These are phyloP conservation scores for Gentiana macrophylla DNA, from an alignment of 257 asterid genomes.

Conservation along the genomic window DNA sequence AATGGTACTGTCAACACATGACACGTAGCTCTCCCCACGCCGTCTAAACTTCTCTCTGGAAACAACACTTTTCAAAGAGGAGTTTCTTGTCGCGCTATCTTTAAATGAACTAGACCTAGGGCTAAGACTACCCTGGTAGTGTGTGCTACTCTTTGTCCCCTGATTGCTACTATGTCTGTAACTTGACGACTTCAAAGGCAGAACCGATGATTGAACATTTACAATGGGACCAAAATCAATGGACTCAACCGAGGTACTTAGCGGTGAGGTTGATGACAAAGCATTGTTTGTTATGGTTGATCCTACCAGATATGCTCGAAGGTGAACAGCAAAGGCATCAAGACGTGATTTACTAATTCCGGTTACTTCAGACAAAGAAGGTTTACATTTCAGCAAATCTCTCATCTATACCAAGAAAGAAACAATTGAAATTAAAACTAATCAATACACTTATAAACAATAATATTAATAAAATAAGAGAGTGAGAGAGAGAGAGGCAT, in stretches of 20 bases:
- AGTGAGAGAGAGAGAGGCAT: background rate
- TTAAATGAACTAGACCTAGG: conserved; percentile 54
- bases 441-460: conserved; percentile 7
- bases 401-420: conserved; percentile 44
- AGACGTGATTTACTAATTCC: conserved; percentile 81
- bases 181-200: conserved; percentile 33
- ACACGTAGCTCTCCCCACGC: conserved; percentile 32
- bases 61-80: conserved; percentile 32
- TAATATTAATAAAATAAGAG: too few relatives aligned
- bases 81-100: conserved; percentile 44
- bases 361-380: conserved; percentile 68
- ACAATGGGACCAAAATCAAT: conserved; percentile 13
- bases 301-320: conserved; percentile 72
- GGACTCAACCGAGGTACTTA: conserved; percentile 26
- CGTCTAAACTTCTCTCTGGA: conserved; percentile 43
- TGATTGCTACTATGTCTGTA: conserved; percentile 31
- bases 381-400: conserved; percentile 66
- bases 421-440: background rate
- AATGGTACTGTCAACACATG: conserved; percentile 24
- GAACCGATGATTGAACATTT: conserved; percentile 1
- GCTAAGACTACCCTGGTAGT: conserved; percentile 48
- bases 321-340: conserved; percentile 58
- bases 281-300: conserved; percentile 20
- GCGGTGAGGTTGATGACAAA: conserved; percentile 7
- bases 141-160: conserved; percentile 38